Evolutionary conservation across 306 rosid species (phyloP), one percentile per base, ranked within the genome.

Genomic region (Castanospermum australe): DNA sequence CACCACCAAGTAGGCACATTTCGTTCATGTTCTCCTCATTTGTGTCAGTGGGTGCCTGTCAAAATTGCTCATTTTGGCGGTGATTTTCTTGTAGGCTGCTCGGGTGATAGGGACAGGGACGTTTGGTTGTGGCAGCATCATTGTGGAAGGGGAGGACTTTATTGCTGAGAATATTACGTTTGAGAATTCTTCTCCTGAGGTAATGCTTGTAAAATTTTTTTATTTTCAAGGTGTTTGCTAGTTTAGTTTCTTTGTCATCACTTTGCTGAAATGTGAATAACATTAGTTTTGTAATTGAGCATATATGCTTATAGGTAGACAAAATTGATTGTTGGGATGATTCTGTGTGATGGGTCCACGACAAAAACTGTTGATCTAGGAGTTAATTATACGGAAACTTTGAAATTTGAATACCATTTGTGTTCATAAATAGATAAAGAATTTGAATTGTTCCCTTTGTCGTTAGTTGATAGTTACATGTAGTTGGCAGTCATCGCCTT

Each of bases 111-210:
- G 98, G 36, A 89, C 88, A 42, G 98, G 98, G 56, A 94, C 97
- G 20, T 94, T 94, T 84, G 98, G 93, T 55, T 90, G 98, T 77
- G 98, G 97, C 48, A 90, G 87, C 41, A 38, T 73, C 4, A 94
- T 94, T 84, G 95, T 94, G 51, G 98, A 94, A 89, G 98, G 97
- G 15, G 94, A 86, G 77, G 98, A 94, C 62, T 94, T 94, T 33
- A 91, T 94, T 79, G 97, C 97, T 56, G 97, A 92, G 87, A 94
- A 94, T 52, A 84, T 94, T 67, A 94, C 98, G 4, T 92, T 94
- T 75, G 95, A 94, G 89, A 92, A 94, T 82, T 92, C 92, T 56
- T 68, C 97, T 57, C 93, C 98, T 75, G 80, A 92, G 97, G 98
- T 92, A 77, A 21, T 17, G 44, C 54, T 63, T 61, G 32, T 38